Evolutionary conservation across 225 moss, liverwort and hornwort genomes (phyloP).

Genomic region (Physcomitrium patens): DNA sequence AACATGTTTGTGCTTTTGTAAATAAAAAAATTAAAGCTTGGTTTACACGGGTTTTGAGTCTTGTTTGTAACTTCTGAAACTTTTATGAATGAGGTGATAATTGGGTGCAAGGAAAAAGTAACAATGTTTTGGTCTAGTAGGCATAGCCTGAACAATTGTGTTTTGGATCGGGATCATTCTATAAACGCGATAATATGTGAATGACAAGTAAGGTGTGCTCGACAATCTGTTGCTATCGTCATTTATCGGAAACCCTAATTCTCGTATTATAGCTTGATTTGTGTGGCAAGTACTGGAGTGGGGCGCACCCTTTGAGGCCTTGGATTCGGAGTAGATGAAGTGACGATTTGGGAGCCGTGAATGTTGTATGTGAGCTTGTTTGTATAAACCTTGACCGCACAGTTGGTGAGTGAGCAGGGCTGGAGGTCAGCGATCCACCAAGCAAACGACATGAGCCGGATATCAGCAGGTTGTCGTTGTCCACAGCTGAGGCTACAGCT

Average conservation of each 20-base stretch:
- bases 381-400: conserved; percentile 13
- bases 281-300: background rate
- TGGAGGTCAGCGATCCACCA: conserved; percentile 68
- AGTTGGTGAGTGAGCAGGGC: conserved; percentile 44
- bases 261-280: background rate
- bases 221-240: background rate
- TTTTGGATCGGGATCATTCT: too few relatives aligned
- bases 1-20: background rate
- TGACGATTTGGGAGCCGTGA: background rate
- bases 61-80: background rate
- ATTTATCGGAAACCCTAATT: conserved; percentile 1
- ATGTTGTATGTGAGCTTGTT: background rate
- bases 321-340: background rate
- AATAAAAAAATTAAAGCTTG: background rate
- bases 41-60: background rate
- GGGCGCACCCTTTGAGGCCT: background rate
- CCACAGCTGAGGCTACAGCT: conserved; percentile 31
- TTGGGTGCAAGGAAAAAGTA: background rate
- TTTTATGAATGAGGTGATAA: background rate
- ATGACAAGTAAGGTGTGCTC: background rate
- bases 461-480: conserved; percentile 45
- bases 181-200: too few relatives aligned
- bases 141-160: too few relatives aligned
- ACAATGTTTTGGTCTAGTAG: too few relatives aligned
- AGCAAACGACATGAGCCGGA: conserved; percentile 64